These are phyloP conservation scores for Turnera subulata DNA, from an alignment of 345 rosid genomes.

Conservation along the genomic window DNA sequence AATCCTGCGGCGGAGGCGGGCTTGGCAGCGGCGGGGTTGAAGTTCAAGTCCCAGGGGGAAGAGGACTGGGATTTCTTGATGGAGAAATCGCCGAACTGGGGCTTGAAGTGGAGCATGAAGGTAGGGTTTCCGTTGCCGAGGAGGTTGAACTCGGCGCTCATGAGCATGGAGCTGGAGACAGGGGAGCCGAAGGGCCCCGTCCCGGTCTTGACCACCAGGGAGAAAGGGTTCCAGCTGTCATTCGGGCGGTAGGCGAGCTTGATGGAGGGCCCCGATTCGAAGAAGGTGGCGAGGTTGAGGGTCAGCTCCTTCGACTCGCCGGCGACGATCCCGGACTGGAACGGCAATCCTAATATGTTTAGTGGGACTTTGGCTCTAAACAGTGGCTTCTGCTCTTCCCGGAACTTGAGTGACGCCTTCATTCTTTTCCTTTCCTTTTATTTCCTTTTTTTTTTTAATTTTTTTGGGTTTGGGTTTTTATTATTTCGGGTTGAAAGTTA, in stretches of 20 bases:
- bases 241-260: conserved; percentile 90
- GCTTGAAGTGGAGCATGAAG: conserved; percentile 94
- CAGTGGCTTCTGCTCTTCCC: conserved; percentile 80
- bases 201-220: conserved; percentile 77
- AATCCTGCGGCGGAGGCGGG: conserved; percentile 1
- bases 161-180: conserved; percentile 58
- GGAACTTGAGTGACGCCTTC: conserved; percentile 94
- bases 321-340: conserved; percentile 85
- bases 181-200: conserved; percentile 85
- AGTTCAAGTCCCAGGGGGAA: conserved; percentile 31
- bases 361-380: conserved; percentile 80
- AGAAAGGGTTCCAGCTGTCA: conserved; percentile 81
- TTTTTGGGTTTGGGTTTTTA: too few relatives aligned
- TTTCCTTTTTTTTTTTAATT: not conserved
- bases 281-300: conserved; percentile 71
- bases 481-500: too few relatives aligned
- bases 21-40: too few relatives aligned
- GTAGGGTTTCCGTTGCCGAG: conserved; percentile 37
- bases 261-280: conserved; percentile 80
- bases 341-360: conserved; percentile 71
- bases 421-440: conserved; percentile 19
- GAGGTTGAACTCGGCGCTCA: conserved; percentile 89
- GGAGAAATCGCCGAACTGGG: conserved; percentile 81
- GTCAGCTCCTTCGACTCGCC: conserved; percentile 83
- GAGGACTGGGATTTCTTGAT: conserved; percentile 73